Evolutionary conservation across 768 basidiomycete genomes (phyloP), one percentile per base, ranked within the genome.

Genomic region (Pisolithus tinctorius): DNA sequence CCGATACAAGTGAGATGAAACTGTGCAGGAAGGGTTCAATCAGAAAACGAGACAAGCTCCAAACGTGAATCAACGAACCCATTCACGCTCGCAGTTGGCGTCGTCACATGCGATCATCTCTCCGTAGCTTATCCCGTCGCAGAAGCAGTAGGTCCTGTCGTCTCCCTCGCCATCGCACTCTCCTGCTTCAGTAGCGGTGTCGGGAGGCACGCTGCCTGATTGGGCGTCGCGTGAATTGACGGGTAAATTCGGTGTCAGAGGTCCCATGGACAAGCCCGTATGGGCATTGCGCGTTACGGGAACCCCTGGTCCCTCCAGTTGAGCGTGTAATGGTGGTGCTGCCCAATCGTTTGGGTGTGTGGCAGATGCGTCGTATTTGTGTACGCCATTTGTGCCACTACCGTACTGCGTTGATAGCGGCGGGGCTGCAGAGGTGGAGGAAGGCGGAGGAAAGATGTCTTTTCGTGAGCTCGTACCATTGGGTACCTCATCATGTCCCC

Each of bases 51-150:
- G 48, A 47, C n/a, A 16, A 29, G 25, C 47, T 13, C 45, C 44
- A 38, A 25, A 43, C 48, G 57, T 48, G 34, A 48, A 47, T 49
- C 50, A 43, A 58, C 88, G 64, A 58, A 94, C 93, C 93, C 93
- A 96, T 85, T 94, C 92, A 52, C 76, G 74, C 59, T 84, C 82
- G 70, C 93, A 95, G 42, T 76, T 74, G 16, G 74, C 71, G 60
- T 84, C 88, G 65, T 96, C 93, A 65, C 93, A 96, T 23, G 84
- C 93, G 59, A 96, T 89, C 93, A 96, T 95, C 71, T 93, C 87
- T 36, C 93, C 93, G 59, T 86, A 93, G 61, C 89, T 92, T 53
- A 83, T 77, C 16, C 86, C 74, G 57, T 88, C 76, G 67, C 93
- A 97, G 73, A 84, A 77, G 69, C 93, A 97, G 63, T 97, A 95